phyloP scores from a whole-genome alignment of 108 stramenopile genomes.

The Parmales sp. region DNA sequence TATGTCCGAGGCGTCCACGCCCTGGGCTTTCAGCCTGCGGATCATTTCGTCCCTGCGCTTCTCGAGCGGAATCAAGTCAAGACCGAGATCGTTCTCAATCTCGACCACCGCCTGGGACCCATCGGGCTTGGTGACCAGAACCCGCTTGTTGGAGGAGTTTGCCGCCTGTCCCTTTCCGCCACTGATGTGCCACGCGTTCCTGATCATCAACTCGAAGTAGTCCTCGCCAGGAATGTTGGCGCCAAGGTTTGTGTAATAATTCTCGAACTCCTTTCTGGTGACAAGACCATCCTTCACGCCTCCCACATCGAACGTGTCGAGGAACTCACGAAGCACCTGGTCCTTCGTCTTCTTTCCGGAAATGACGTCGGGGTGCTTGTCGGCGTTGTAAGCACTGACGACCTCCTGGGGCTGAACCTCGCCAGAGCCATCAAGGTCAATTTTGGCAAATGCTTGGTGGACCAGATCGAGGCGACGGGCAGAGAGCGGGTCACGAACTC shows the following conservation, averaged over 20 bases:
- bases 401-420: conserved; percentile 18
- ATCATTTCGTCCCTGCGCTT: conserved; percentile 4
- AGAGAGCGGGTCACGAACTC: conserved; percentile 20
- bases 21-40: conserved; percentile 1
- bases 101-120: conserved; percentile 41
- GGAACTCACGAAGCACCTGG: conserved; percentile 18
- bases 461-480: conserved; percentile 16
- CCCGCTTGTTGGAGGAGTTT: conserved; percentile 34
- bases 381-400: conserved; percentile 19
- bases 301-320: conserved; percentile 31
- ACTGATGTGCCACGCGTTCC: conserved; percentile 42
- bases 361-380: conserved; percentile 30
- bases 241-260: conserved; percentile 29
- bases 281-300: conserved; percentile 26
- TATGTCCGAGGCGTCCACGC: not conserved
- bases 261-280: conserved; percentile 22
- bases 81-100: conserved; percentile 31
- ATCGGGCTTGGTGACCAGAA: conserved; percentile 41
- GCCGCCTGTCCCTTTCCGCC: conserved; percentile 34
- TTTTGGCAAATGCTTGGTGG: conserved; percentile 18
- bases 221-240: conserved; percentile 31
- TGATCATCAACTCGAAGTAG: conserved; percentile 40
- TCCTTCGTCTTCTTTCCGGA: conserved; percentile 15
- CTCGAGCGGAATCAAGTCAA: conserved; percentile 13
- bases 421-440: conserved; percentile 20